These are phyloP conservation scores for Penicillium crustosum DNA, from an alignment of 2,329 filamentous ascomycete genomes.

Conservation along the genomic window DNA sequence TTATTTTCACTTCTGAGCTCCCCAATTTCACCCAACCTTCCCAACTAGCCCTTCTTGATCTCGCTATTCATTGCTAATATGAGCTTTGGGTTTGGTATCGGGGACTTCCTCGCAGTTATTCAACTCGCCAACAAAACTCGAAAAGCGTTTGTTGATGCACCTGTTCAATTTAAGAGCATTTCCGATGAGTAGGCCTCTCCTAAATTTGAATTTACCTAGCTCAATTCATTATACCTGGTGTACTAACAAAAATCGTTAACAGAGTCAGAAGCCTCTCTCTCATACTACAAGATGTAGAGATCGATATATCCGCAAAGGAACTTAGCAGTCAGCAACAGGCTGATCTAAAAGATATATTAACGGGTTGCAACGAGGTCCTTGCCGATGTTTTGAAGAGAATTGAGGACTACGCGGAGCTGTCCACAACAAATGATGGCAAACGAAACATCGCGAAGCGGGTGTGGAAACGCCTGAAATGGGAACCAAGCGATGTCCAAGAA, in stretches of 20 bases:
- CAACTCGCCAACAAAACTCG: not conserved
- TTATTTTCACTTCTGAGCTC: not conserved
- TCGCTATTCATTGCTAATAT: not conserved
- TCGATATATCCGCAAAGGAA: not conserved
- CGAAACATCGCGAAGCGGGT: not conserved
- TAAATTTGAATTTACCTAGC: not conserved
- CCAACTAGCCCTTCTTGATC: not conserved
- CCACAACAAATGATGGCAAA: not conserved
- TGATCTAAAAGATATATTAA: not conserved
- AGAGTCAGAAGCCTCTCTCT: not conserved
- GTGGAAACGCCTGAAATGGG: constrained; percentile 1
- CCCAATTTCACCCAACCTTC: not conserved
- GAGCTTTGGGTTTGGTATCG: constrained; percentile 15
- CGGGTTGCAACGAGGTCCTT: not conserved
- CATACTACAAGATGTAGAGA: not conserved
- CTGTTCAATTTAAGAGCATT: constrained; percentile 9
- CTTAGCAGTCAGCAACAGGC: not conserved
- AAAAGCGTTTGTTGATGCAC: constrained; percentile 5
- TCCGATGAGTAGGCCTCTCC: constrained; percentile 4
- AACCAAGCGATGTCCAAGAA: not conserved
- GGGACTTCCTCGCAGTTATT: constrained; percentile 12
- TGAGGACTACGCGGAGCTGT: not conserved
- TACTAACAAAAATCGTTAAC: not conserved
- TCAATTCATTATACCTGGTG: not conserved
- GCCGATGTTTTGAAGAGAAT: not conserved